Percentiles rank a stretch among this genome's conserved stretches.
These are phyloP conservation scores for Tricholoma hemisulphureum DNA, from an alignment of 768 basidiomycete species.

Conservation along the genomic window DNA sequence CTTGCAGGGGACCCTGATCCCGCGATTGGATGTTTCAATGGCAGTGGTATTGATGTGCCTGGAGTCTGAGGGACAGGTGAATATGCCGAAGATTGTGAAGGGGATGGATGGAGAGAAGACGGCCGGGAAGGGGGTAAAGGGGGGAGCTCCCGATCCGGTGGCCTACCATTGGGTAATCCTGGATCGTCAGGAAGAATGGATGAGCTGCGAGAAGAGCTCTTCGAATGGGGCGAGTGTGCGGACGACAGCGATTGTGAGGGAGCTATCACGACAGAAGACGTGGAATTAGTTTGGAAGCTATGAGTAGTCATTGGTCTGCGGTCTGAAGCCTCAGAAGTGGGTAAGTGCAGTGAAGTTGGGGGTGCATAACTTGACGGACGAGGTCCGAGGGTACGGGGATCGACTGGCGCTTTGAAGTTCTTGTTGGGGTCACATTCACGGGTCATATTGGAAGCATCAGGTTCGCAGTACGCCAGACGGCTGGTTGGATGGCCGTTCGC, in stretches of 20 bases:
- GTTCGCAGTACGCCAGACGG: slow-evolving; percentile 32
- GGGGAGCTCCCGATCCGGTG: slow-evolving; percentile 25
- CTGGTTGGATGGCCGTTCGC: slow-evolving; percentile 25
- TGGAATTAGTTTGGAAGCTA: slow-evolving; percentile 30
- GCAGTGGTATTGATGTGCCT: slow-evolving; percentile 27
- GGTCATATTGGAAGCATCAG: slow-evolving; percentile 16
- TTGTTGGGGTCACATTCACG: slow-evolving; percentile 12
- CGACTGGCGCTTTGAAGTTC: neutral
- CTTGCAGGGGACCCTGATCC: slow-evolving; percentile 38
- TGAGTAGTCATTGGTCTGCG: slow-evolving; percentile 29
- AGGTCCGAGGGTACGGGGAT: slow-evolving; percentile 7
- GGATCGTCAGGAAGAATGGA: slow-evolving; percentile 16
- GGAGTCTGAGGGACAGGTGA: slow-evolving; percentile 18
- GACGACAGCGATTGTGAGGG: slow-evolving; percentile 24
- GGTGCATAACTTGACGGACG: slow-evolving; percentile 33
- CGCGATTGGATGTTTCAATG: slow-evolving; percentile 37
- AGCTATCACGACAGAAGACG: slow-evolving; percentile 29
- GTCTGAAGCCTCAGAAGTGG: slow-evolving; percentile 34
- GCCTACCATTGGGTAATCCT: slow-evolving; percentile 18
- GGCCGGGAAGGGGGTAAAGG: slow-evolving; percentile 22
- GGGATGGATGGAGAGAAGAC: slow-evolving; percentile 30
- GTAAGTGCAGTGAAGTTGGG: slow-evolving; percentile 29
- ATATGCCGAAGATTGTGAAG: slow-evolving; percentile 22
- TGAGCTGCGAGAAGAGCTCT: slow-evolving; percentile 32
- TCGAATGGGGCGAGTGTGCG: slow-evolving; percentile 29